Conservation (phyloP, 768 basidiomycete species). For the Tylopilus sp. region DNA sequence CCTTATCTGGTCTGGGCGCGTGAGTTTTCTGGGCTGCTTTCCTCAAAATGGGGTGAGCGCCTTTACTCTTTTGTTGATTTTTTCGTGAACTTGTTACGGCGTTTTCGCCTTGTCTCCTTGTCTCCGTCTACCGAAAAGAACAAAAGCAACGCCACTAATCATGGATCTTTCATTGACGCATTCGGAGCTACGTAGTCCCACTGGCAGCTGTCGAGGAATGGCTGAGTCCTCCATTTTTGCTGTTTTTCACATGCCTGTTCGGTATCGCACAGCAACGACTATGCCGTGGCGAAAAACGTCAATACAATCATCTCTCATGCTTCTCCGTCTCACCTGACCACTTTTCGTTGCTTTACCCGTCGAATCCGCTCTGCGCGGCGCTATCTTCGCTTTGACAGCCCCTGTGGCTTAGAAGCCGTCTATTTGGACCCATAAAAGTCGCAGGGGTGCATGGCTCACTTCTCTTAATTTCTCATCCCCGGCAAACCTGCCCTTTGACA, state of each 20-base stretch:
- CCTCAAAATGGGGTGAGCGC: background rate
- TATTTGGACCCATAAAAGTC: constrained; percentile 30
- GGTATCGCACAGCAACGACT: constrained; percentile 5
- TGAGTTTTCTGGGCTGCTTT: background rate
- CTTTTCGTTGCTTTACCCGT: constrained; percentile 7
- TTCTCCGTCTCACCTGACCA: constrained; percentile 10
- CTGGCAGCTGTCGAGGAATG: constrained; percentile 11
- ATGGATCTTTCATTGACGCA: constrained; percentile 5
- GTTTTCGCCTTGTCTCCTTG: constrained; percentile 3
- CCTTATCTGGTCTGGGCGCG: background rate
- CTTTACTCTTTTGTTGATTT: background rate
- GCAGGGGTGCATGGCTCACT: constrained; percentile 9
- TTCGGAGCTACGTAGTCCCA: constrained; percentile 10
- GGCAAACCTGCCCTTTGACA: constrained; percentile 16
- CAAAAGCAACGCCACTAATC: constrained; percentile 9
- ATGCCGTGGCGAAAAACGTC: constrained; percentile 1
- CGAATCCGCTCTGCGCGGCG: constrained; percentile 14
- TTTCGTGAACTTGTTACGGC: background rate
- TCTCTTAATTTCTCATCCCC: constrained; percentile 11
- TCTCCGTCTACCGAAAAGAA: constrained; percentile 3
- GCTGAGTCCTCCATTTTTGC: constrained; percentile 23
- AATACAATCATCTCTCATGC: background rate
- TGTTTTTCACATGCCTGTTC: constrained; percentile 8
- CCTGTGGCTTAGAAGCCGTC: constrained; percentile 29
- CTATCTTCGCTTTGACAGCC: constrained; percentile 14